These are phyloP conservation scores for Populus pruinosa DNA, from an alignment of 345 rosid genomes.

Conservation along the genomic window DNA sequence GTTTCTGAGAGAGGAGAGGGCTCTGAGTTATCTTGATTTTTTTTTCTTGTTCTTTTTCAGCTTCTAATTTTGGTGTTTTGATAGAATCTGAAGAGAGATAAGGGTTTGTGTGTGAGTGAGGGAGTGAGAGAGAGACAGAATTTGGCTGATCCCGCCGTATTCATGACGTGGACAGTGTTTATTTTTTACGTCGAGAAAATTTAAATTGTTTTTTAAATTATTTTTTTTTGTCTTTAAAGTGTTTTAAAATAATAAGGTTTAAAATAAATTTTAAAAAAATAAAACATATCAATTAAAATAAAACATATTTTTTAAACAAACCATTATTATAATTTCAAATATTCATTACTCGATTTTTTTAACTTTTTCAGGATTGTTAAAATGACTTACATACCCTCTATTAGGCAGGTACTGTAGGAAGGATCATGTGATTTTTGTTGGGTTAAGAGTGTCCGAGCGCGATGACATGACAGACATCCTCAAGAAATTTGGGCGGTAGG, in stretches of 20 bases:
- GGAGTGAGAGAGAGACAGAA: not conserved
- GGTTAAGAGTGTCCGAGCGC: not conserved
- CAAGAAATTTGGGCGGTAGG: not conserved
- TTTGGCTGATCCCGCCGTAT: slow-evolving; percentile 9
- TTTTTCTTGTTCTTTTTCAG: not conserved
- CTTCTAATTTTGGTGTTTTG: not conserved
- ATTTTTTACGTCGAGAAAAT: too few species aligned
- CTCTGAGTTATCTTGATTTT: slow-evolving; percentile 40
- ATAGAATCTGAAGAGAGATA: not conserved
- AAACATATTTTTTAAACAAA: too few species aligned
- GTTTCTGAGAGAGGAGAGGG: slow-evolving; percentile 20
- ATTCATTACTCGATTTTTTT: not conserved
- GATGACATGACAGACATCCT: not conserved
- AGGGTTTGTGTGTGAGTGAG: not conserved
- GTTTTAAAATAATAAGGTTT: too few species aligned
- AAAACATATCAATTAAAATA: too few species aligned
- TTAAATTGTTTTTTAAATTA: too few species aligned
- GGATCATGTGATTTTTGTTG: not conserved
- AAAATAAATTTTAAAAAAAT: too few species aligned
- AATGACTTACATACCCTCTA: not conserved
- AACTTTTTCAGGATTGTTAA: not conserved
- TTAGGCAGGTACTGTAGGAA: not conserved
- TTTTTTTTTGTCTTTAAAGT: too few species aligned
- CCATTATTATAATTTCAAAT: too few species aligned
- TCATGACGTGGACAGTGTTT: too few species aligned